Conservation (phyloP, 2,329 filamentous ascomycete genomes). For the Ophiostoma himal-ulmi region DNA sequence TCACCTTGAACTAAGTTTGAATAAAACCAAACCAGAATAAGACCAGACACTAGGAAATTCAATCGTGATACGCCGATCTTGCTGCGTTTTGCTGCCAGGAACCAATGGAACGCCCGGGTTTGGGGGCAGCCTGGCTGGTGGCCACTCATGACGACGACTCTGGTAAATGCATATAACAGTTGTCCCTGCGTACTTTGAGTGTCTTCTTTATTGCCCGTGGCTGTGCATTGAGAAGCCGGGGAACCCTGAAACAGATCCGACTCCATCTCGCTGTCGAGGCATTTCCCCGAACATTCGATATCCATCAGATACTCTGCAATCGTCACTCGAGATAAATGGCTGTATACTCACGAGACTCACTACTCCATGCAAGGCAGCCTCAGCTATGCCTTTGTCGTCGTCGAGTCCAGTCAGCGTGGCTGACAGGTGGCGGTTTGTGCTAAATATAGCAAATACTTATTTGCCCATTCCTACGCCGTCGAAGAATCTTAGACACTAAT, state of each 20-base stretch:
- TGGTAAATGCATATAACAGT: not conserved
- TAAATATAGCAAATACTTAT: constrained; percentile 6
- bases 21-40: not conserved
- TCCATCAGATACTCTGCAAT: not conserved
- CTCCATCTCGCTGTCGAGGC: not conserved
- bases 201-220: not conserved
- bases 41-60: not conserved
- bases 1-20: not conserved
- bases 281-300: not conserved
- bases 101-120: not conserved
- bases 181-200: no score
- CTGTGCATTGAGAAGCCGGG: not conserved
- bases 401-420: not conserved
- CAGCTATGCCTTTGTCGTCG: not conserved
- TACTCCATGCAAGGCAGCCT: not conserved
- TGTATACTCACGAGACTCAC: not conserved
- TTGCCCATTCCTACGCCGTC: not conserved
- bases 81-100: not conserved
- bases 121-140: constrained; percentile 6
- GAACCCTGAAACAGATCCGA: not conserved
- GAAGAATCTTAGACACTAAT: not conserved
- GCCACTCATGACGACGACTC: constrained; percentile 8
- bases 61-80: not conserved
- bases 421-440: constrained; percentile 5
- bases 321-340: not conserved